Percentiles rank a stretch among this genome's conserved stretches.
These are phyloP conservation scores for Neurospora sp. DNA, from an alignment of 495 filamentous ascomycete genomes.

Conservation along the genomic window DNA sequence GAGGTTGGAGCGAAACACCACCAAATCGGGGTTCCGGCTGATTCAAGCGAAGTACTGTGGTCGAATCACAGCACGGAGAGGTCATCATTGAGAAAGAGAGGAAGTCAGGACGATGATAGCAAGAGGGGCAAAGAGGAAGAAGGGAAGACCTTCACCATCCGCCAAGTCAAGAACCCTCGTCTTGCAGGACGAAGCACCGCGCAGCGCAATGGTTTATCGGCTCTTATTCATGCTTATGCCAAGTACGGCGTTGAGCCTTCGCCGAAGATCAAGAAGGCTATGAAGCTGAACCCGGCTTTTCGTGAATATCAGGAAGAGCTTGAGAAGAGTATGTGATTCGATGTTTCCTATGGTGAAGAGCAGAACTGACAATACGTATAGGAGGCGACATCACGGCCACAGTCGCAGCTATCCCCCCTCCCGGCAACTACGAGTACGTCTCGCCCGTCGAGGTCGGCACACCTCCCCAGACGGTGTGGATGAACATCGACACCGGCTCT, in stretches of 20 bases:
- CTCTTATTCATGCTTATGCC: slow-evolving; percentile 44
- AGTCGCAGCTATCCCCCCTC: slow-evolving; percentile 43
- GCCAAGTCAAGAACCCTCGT: slow-evolving; percentile 36
- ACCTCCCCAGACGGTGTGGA: slow-evolving; percentile 42
- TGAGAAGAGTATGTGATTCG: not conserved
- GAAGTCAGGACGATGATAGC: not conserved
- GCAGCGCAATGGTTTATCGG: slow-evolving; percentile 28
- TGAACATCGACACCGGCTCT: slow-evolving; percentile 64
- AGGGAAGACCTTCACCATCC: slow-evolving; percentile 34
- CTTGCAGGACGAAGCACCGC: slow-evolving; percentile 10
- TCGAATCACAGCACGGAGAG: not conserved
- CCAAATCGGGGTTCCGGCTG: not conserved
- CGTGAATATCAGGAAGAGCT: not conserved
- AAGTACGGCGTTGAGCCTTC: slow-evolving; percentile 40
- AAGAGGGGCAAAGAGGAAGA: not conserved
- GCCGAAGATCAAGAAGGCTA: slow-evolving; percentile 15
- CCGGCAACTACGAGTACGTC: slow-evolving; percentile 46
- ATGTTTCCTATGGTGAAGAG: too few species aligned
- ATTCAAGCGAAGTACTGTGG: not conserved
- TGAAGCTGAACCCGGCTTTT: slow-evolving; percentile 10
- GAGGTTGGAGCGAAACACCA: not conserved
- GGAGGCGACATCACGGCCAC: slow-evolving; percentile 26
- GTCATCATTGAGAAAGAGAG: not conserved
- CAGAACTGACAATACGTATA: too few species aligned
- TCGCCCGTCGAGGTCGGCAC: slow-evolving; percentile 52